Base-by-base conservation (phyloP, 2,329 filamentous ascomycete species). In the Kalaharituber pfeilii region DNA sequence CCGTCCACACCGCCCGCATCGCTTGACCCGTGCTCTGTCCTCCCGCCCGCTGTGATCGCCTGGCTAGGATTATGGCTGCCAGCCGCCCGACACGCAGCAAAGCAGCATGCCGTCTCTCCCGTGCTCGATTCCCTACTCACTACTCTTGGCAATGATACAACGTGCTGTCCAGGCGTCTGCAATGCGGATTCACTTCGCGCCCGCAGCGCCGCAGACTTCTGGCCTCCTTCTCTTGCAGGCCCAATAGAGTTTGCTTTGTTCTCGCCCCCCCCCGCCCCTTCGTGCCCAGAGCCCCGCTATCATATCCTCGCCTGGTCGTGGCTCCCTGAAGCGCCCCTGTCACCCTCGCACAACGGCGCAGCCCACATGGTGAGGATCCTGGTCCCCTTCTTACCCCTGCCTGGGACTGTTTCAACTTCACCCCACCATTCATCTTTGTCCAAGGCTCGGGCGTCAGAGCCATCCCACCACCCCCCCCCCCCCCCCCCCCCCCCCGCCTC, bases 401-500 rank as follows among this genome's bases (percentile, higher is more conserved):
- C 29, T 20, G 24, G 18, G 13, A 49, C 44, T 36, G 18, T 49
- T 27, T 27, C 44, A 27, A 22, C 44, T 7, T 24, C 44, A 44
- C 51, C 55, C 56, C 25, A 45, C 53, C 52, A 49, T 36, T 29
- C 52, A 45, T 56, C 52, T 42, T 45, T 42, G 24, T 18, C 26
- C 18, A 26, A 26, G 29, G 39, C 53, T 36, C 27, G 33, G 44
- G 42, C 18, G 44, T 45, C 50, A 55, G 26, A 50, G 22, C 26
- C 8, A 33, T n/a, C 51, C n/a, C n/a, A n/a, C n/a, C n/a, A n/a
- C n/a, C n/a, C n/a, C n/a, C n/a, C n/a, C n/a, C n/a, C n/a, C n/a
- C 39, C 55, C 55, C 27, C 36, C 44, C 52, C 26, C 44, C 18
- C 33, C 24, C 11, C 45, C 18, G 25, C 26, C 27, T 28, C 51